Conservation (phyloP, 176 grass and related monocot species). For the Juncus effusus region DNA sequence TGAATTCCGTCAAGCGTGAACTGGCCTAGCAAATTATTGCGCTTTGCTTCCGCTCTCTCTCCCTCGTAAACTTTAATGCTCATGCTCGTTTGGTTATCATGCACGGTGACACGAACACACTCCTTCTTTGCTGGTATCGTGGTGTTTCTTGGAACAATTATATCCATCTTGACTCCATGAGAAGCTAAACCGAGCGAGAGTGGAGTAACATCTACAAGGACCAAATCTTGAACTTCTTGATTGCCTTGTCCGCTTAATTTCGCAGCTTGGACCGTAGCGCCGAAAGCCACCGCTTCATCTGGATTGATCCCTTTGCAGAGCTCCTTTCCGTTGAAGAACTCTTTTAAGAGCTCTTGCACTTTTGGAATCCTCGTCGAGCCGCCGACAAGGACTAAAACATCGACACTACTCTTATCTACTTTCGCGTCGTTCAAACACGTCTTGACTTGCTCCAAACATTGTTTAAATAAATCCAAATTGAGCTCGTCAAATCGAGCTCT, state of each 20-base stretch:
- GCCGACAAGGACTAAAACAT: conserved; percentile 13
- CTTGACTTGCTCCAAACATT: neutral
- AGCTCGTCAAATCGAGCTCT: conserved; percentile 15
- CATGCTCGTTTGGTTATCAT: conserved; percentile 18
- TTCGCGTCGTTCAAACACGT: conserved; percentile 12
- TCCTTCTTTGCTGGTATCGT: conserved; percentile 9
- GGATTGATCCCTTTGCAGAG: conserved; percentile 8
- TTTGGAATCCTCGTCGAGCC: conserved; percentile 14
- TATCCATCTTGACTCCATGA: neutral
- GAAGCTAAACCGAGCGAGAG: neutral
- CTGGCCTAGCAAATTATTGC: conserved; percentile 4
- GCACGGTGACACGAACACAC: conserved; percentile 2
- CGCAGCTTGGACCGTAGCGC: conserved; percentile 1
- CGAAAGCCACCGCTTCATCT: conserved; percentile 8
- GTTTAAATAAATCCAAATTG: conserved; percentile 11
- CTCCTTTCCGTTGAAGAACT: conserved; percentile 5
- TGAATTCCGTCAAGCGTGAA: conserved; percentile 12
- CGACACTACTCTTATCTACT: conserved; percentile 6
- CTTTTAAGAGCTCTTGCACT: conserved; percentile 1
- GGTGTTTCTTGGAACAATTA: conserved; percentile 4
- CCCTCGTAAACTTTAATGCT: neutral
- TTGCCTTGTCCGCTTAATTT: neutral
- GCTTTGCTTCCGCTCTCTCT: conserved; percentile 6
- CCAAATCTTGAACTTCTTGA: conserved; percentile 1
- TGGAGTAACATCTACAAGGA: conserved; percentile 4